Evolutionary conservation across 2,329 filamentous ascomycete genomes (phyloP), one percentile per base, ranked within the genome.

Genomic region (Penicillium polonicum): DNA sequence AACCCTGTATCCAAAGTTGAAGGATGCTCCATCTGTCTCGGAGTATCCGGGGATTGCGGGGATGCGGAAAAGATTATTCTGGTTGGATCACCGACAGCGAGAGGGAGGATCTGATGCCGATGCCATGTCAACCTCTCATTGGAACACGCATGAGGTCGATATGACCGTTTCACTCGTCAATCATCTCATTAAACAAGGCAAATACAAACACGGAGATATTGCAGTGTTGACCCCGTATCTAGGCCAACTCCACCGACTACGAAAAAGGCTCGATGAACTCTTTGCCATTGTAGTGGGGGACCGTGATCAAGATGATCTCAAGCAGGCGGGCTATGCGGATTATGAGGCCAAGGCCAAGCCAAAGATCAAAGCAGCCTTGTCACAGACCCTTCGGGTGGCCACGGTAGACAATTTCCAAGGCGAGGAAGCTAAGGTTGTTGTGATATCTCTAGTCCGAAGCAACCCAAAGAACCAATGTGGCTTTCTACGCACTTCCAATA

Each of bases 401-500:
- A 91, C 87, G 0, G 82, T 91, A 0, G 87, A 90, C 69, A 92
- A 91, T 61, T 92, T 90, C 55, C 88, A 92, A 64, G 89, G 89
- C 0, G 88, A 92, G 67, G 88, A 92, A 65, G 86, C 85, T 2
- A 87, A 89, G 51, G 76, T 92, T 9, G 78, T 92, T 0, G 77
- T 92, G 3, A 76, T 92, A 0, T 89, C 86, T 0, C 76, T 92
- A 0, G 88, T 91, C 0, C 82, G 89, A 41, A 90, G 88, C 72
- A 92, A 92, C 62, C 60, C 70, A 0, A 65, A 81, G 8, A 75
- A 73, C 9, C 82, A 80, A 6, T 81, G 82, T 19, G 89, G 89
- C 0, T 92, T 92, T 58, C 75, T 92, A 1, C 81, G 76, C 27
- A 87, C 85, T 0, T 75, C 80, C 0, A 89, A 91, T 63, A 81